phyloP scores from a whole-genome alignment of 2,329 filamentous ascomycete genomes.

The Colletotrichum chrysophilum region DNA sequence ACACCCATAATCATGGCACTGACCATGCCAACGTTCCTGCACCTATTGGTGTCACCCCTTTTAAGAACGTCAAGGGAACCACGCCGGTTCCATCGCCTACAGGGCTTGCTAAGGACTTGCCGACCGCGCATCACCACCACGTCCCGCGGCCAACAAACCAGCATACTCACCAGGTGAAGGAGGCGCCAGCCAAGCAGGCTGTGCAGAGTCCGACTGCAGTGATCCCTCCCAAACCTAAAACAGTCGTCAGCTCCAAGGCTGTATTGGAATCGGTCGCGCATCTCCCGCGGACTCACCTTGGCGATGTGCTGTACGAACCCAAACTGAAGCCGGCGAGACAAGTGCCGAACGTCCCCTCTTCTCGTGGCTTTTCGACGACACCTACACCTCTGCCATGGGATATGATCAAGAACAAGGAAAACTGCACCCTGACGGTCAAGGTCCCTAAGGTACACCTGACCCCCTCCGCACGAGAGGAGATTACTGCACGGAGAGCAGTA shows the following conservation, averaged over 20 bases:
- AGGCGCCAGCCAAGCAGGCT: slow-evolving; percentile 28
- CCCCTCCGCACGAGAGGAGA: slow-evolving; percentile 75
- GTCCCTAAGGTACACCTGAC: slow-evolving; percentile 81
- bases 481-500: slow-evolving; percentile 78
- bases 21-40: slow-evolving; percentile 48
- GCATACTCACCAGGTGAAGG: slow-evolving; percentile 18
- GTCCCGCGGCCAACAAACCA: slow-evolving; percentile 40
- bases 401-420: slow-evolving; percentile 74
- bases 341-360: slow-evolving; percentile 42
- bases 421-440: slow-evolving; percentile 89
- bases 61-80: slow-evolving; percentile 55
- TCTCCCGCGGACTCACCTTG: slow-evolving; percentile 79
- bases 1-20: slow-evolving; percentile 60
- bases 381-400: slow-evolving; percentile 80
- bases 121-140: slow-evolving; percentile 49
- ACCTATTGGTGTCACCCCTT: slow-evolving; percentile 44
- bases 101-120: slow-evolving; percentile 39
- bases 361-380: slow-evolving; percentile 54
- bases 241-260: slow-evolving; percentile 69
- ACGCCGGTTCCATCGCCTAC: slow-evolving; percentile 51
- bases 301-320: slow-evolving; percentile 82
- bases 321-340: slow-evolving; percentile 61
- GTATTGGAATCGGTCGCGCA: slow-evolving; percentile 76
- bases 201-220: slow-evolving; percentile 43
- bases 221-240: slow-evolving; percentile 65